A percentile compares a stretch with the other conserved stretches of the same genome.
Evolutionary conservation across 2,329 filamentous ascomycete genomes (phyloP).

Genomic region (Chrysosphaeria jannelii): DNA sequence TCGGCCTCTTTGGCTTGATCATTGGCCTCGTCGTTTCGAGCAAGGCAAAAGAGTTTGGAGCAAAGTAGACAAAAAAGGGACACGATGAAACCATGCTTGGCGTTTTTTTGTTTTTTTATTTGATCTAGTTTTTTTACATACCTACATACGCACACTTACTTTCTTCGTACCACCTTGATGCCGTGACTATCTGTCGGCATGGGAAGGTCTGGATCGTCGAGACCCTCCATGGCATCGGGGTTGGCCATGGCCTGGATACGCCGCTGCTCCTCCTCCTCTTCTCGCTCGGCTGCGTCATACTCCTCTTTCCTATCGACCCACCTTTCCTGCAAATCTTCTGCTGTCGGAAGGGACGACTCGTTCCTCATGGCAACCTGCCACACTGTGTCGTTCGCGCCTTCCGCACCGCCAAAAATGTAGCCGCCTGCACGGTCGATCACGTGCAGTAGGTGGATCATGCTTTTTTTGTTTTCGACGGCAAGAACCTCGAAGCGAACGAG

Average conservation of each 20-base stretch:
- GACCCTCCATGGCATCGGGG: constrained; percentile 8
- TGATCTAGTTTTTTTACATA: not conserved
- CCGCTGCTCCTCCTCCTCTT: constrained; percentile 48
- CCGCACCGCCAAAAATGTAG: constrained; percentile 71
- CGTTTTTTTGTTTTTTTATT: not conserved
- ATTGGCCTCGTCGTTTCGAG: constrained; percentile 67
- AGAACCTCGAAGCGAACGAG: constrained; percentile 80
- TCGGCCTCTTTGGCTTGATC: constrained; percentile 88
- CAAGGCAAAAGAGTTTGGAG: constrained; percentile 49
- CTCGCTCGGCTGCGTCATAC: constrained; percentile 52
- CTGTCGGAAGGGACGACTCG: constrained; percentile 43
- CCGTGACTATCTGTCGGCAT: constrained; percentile 11
- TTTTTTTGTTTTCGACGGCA: constrained; percentile 86
- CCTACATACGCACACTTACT: not conserved
- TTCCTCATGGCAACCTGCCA: constrained; percentile 87
- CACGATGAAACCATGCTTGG: not conserved
- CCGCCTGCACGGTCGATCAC: constrained; percentile 79
- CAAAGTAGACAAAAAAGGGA: constrained; percentile 4
- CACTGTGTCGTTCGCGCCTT: constrained; percentile 84
- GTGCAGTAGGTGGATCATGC: constrained; percentile 74
- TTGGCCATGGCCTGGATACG: constrained; percentile 10
- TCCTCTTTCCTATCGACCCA: constrained; percentile 82
- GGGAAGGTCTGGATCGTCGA: constrained; percentile 4
- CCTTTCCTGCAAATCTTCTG: constrained; percentile 74
- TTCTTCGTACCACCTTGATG: constrained; percentile 36